A percentile compares a stretch with the other conserved stretches of the same genome.
Conservation (phyloP, 2,329 filamentous ascomycete species). For the Didymella keratinophila region DNA sequence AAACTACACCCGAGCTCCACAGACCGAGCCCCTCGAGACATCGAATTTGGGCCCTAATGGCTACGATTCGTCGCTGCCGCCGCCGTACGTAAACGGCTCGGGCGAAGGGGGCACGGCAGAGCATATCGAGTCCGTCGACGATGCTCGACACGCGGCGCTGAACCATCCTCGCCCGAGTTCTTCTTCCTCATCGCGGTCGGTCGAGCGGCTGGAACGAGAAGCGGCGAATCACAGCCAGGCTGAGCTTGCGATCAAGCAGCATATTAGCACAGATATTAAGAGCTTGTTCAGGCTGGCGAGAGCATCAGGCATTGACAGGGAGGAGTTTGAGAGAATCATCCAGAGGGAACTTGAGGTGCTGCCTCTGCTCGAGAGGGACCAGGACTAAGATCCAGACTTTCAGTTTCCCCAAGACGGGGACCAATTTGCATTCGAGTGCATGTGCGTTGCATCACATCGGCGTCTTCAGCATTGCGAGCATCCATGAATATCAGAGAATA, state of each 20-base stretch:
- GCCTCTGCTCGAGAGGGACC: constrained; percentile 69
- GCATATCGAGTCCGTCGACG: constrained; percentile 34
- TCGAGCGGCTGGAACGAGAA: constrained; percentile 66
- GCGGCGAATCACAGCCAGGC: constrained; percentile 67
- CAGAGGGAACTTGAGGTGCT: constrained; percentile 75
- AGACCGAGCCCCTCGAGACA: constrained; percentile 55
- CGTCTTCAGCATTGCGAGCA: constrained; percentile 5
- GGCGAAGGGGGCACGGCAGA: constrained; percentile 29
- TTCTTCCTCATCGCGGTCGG: constrained; percentile 57
- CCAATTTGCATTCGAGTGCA: background rate
- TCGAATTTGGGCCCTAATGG: constrained; percentile 44
- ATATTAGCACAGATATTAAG: constrained; percentile 79
- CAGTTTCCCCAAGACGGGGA: background rate
- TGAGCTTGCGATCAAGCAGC: constrained; percentile 79
- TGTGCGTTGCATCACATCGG: constrained; percentile 7
- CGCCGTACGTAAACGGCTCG: constrained; percentile 22
- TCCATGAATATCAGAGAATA: background rate
- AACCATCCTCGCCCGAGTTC: constrained; percentile 49
- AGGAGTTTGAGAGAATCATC: constrained; percentile 77
- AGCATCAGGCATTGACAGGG: constrained; percentile 74
- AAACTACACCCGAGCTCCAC: constrained; percentile 49
- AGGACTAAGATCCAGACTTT: background rate
- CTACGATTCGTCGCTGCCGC: constrained; percentile 45
- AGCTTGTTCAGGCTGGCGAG: constrained; percentile 76
- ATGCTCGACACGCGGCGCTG: constrained; percentile 33